Base-by-base conservation (phyloP, 1,139 yeast species). In the Pichiaceae sp. region DNA sequence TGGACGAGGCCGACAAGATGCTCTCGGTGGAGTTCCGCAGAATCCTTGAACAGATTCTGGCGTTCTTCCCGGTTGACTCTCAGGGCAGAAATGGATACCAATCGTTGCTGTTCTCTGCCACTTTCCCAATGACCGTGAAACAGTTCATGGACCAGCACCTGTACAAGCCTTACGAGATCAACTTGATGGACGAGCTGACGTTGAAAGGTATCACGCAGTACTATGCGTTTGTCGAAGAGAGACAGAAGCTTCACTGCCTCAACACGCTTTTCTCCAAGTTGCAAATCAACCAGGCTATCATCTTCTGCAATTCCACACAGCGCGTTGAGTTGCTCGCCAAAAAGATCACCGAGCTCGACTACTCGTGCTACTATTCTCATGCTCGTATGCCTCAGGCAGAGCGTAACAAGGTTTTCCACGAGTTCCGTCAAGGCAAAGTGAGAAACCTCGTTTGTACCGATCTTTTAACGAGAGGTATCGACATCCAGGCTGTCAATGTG, bases 1-100 rank as follows among this genome's bases (percentile, higher is more conserved):
- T 91, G 97, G 99, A 91, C 62, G 99, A 91, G 68, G 99, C 98
- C 38, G 99, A 91, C 63, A 93, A 91, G 63, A 85, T 91, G 82
- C 73, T 91, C 46, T 78, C 93, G 34, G 78, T 89, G 50, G 98
- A 91, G 57, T 93, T 91, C 61, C 83, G 84, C 50, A 76, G 78
- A 29, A 79, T 89, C 41, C 85, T 91, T 49, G 95, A 85, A 60
- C 95, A 86, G 60, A 82, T 91, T 43, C 70, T 91, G 52, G 70
- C 72, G 34, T 85, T 82, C 56, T 80, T 91, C 72, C 95, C 97
- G 21, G 53, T 64, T 39, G 40, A 46, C 34, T 34, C 42, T 12
- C 49, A 51, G 31, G 45, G 46, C 31, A 53, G 53, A 32, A 64
- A 69, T 44, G 66, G 64, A 40, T 85, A 87, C 58, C 98, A 91